Evolutionary conservation across 768 basidiomycete species (phyloP).

Genomic region (Zangia roseola): DNA sequence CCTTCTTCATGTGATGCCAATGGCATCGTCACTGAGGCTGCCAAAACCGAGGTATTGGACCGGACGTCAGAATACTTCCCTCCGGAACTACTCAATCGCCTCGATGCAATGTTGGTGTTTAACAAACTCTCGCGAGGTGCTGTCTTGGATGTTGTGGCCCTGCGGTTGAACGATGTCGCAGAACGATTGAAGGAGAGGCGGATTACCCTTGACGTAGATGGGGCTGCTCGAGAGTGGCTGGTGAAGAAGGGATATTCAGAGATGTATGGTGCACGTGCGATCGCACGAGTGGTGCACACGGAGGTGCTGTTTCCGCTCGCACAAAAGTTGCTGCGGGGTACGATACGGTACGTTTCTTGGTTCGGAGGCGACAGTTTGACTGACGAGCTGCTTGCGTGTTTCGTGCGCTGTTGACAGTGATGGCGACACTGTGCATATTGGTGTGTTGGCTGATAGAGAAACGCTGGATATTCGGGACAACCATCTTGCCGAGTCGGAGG

Average conservation of each 20-base stretch:
- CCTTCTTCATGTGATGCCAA: constrained; percentile 56
- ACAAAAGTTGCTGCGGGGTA: constrained; percentile 74
- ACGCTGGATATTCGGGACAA: constrained; percentile 59
- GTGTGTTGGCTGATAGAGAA: constrained; percentile 42
- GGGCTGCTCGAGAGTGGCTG: constrained; percentile 63
- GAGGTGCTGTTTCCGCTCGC: constrained; percentile 83
- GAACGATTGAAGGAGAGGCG: constrained; percentile 59
- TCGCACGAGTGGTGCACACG: constrained; percentile 81
- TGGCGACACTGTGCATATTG: constrained; percentile 64
- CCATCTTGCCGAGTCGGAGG: constrained; percentile 47
- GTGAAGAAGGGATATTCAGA: constrained; percentile 79
- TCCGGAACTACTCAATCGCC: constrained; percentile 85
- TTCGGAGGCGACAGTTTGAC: background rate
- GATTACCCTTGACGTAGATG: constrained; percentile 71
- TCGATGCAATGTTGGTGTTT: constrained; percentile 87
- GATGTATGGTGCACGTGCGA: constrained; percentile 83
- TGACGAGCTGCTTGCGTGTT: background rate
- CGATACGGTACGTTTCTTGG: constrained; percentile 53
- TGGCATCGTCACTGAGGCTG: constrained; percentile 63
- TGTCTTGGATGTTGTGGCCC: constrained; percentile 74
- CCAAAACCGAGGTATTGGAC: constrained; percentile 67
- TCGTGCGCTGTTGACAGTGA: constrained; percentile 35
- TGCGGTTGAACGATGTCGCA: constrained; percentile 75
- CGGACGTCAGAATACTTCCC: constrained; percentile 81
- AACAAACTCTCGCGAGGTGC: constrained; percentile 79